phyloP scores from a whole-genome alignment of 2,329 filamentous ascomycete species.

The Acrodontium crateriforme region DNA sequence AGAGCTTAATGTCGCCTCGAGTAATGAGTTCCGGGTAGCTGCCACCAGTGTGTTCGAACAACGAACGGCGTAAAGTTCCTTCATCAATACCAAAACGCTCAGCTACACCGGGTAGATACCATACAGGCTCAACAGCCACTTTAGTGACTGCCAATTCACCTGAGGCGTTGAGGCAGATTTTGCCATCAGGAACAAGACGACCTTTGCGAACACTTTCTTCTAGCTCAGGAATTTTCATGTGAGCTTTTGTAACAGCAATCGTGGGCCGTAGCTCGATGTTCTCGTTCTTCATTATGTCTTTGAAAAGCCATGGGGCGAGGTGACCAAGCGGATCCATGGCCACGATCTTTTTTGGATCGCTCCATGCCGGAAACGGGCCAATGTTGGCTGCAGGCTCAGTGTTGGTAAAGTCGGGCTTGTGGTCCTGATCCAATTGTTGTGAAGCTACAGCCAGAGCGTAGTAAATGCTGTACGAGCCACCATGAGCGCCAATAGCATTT shows the following conservation, averaged over 20 bases:
- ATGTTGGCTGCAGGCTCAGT: constrained; percentile 85
- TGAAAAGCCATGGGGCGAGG: constrained; percentile 70
- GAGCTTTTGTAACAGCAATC: constrained; percentile 74
- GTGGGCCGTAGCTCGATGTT: constrained; percentile 78
- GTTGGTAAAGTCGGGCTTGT: constrained; percentile 66
- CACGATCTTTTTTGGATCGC: constrained; percentile 83
- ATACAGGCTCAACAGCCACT: constrained; percentile 84
- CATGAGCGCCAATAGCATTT: constrained; percentile 62
- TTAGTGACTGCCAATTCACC: constrained; percentile 92
- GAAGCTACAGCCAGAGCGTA: constrained; percentile 86
- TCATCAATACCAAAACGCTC: constrained; percentile 94
- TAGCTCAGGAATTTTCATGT: constrained; percentile 94
- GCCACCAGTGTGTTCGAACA: constrained; percentile 92
- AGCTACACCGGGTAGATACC: constrained; percentile 49
- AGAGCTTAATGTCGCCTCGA: constrained; percentile 84
- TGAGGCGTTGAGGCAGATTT: constrained; percentile 71
- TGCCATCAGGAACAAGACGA: constrained; percentile 65
- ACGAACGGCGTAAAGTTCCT: constrained; percentile 64
- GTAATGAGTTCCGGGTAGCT: constrained; percentile 96
- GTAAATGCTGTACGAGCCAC: constrained; percentile 92
- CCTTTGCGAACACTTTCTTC: constrained; percentile 75
- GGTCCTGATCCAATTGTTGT: constrained; percentile 71
- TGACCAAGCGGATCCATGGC: constrained; percentile 95
- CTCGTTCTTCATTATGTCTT: constrained; percentile 62
- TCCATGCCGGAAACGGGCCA: constrained; percentile 82